phyloP scores from a whole-genome alignment of 2,329 filamentous ascomycete genomes.

The Paramyrothecium sp. region DNA sequence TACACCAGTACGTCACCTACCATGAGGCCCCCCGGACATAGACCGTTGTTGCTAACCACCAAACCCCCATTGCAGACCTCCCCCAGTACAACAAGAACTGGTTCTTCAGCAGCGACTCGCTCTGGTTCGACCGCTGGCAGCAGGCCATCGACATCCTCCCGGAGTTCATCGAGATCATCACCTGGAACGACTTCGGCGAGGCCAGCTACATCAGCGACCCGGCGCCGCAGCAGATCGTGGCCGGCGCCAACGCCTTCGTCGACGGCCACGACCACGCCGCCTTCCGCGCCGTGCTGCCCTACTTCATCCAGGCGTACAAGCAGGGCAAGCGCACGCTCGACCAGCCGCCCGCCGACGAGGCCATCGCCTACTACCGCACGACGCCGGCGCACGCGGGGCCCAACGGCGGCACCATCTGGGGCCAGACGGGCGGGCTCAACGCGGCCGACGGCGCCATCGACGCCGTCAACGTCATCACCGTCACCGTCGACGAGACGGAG shows the following conservation, averaged over 20 bases:
- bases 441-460: constrained; percentile 20
- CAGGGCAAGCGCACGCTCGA: constrained; percentile 25
- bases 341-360: constrained; percentile 20
- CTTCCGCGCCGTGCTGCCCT: constrained; percentile 48
- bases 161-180: constrained; percentile 43
- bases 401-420: constrained; percentile 29
- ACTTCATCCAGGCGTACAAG: constrained; percentile 50
- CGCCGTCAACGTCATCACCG: constrained; percentile 31
- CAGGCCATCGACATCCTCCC: constrained; percentile 46
- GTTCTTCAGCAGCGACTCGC: constrained; percentile 59
- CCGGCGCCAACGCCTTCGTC: constrained; percentile 47
- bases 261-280: constrained; percentile 46
- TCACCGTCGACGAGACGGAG: constrained; percentile 21
- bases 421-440: constrained; percentile 19
- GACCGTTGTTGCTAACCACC: no score
- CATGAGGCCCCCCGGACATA: not conserved
- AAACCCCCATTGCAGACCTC: constrained; percentile 41
- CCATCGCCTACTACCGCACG: constrained; percentile 32
- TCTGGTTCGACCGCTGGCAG: constrained; percentile 61
- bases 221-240: constrained; percentile 40
- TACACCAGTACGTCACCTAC: constrained; percentile 41
- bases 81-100: constrained; percentile 59
- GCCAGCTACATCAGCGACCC: constrained; percentile 48
- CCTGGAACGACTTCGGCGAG: constrained; percentile 57
- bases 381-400: constrained; percentile 21